Conservation (phyloP, 495 filamentous ascomycete species). For the Cercophora sp. region DNA sequence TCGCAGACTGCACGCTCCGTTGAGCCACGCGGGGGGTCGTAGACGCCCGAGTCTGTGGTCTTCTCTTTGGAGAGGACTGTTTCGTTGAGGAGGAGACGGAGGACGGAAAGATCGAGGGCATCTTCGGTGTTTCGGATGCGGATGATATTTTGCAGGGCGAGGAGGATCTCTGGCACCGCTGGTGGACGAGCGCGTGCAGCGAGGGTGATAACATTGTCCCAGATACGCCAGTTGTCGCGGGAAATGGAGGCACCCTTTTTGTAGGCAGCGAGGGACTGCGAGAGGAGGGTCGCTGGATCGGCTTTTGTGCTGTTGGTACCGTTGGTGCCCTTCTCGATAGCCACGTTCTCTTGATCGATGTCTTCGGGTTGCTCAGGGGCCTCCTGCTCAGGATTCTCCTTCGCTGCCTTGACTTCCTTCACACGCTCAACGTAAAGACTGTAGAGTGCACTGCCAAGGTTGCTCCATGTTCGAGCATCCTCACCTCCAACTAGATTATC, state of each 20-base stretch:
- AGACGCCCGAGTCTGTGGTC: slow-evolving; percentile 23
- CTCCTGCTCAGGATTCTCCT: slow-evolving; percentile 25
- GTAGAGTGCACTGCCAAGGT: slow-evolving; percentile 77
- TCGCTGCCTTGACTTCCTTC: slow-evolving; percentile 33
- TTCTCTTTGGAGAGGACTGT: slow-evolving; percentile 43
- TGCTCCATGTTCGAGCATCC: slow-evolving; percentile 92
- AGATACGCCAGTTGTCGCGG: slow-evolving; percentile 80
- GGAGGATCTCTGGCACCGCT: slow-evolving; percentile 66
- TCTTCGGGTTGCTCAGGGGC: slow-evolving; percentile 11
- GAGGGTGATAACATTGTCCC: slow-evolving; percentile 90
- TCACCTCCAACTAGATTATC: slow-evolving; percentile 66
- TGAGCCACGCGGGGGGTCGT: slow-evolving; percentile 44
- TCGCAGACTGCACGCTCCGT: slow-evolving; percentile 56
- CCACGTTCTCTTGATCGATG: slow-evolving; percentile 24
- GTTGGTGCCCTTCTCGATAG: neutral
- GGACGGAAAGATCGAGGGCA: slow-evolving; percentile 68
- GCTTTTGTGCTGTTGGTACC: neutral
- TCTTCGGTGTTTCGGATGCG: slow-evolving; percentile 70
- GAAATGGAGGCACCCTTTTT: slow-evolving; percentile 79
- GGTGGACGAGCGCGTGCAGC: slow-evolving; percentile 71
- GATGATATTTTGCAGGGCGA: slow-evolving; percentile 68
- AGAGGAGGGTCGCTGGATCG: slow-evolving; percentile 58
- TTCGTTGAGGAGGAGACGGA: slow-evolving; percentile 68
- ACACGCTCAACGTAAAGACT: slow-evolving; percentile 39
- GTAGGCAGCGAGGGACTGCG: slow-evolving; percentile 75